These are phyloP conservation scores for Chamaecyparis obtusa DNA, from an alignment of 75 land plant species.

Conservation along the genomic window DNA sequence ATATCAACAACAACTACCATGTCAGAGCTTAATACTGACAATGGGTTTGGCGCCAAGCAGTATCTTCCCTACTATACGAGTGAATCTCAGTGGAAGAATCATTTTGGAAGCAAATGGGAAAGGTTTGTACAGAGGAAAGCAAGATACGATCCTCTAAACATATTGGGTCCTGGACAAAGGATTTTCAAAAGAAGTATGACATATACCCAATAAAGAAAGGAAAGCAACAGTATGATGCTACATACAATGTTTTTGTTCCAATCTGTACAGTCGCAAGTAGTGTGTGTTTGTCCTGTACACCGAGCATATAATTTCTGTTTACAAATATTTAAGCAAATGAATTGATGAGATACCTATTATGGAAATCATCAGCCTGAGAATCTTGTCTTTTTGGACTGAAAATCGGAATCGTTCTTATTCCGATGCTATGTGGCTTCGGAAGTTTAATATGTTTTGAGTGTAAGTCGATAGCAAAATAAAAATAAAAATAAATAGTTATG, in stretches of 20 bases:
- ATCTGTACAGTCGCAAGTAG: neutral
- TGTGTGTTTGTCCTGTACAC: neutral
- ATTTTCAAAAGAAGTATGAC: slow-evolving; percentile 12
- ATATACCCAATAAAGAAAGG: neutral
- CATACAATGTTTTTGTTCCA: neutral
- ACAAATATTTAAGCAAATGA: too few species aligned
- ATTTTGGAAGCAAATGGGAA: slow-evolving; percentile 29
- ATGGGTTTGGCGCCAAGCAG: slow-evolving; percentile 19
- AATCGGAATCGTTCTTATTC: too few species aligned
- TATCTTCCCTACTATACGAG: slow-evolving; percentile 24
- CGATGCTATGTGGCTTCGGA: too few species aligned
- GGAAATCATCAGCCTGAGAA: too few species aligned
- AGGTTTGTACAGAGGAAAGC: slow-evolving; percentile 20
- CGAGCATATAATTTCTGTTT: neutral
- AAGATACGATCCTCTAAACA: slow-evolving; percentile 20
- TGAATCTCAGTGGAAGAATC: slow-evolving; percentile 24
- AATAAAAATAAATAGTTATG: too few species aligned
- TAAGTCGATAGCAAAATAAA: too few species aligned
- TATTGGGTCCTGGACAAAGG: slow-evolving; percentile 38
- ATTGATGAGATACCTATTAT: too few species aligned
- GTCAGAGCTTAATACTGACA: neutral
- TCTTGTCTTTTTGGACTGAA: too few species aligned
- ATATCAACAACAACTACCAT: neutral
- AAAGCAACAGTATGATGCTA: neutral
- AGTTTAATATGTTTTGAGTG: too few species aligned